Evolutionary conservation across 352 stramenopile genomes (phyloP).

Genomic region (Globisporangium canariense): DNA sequence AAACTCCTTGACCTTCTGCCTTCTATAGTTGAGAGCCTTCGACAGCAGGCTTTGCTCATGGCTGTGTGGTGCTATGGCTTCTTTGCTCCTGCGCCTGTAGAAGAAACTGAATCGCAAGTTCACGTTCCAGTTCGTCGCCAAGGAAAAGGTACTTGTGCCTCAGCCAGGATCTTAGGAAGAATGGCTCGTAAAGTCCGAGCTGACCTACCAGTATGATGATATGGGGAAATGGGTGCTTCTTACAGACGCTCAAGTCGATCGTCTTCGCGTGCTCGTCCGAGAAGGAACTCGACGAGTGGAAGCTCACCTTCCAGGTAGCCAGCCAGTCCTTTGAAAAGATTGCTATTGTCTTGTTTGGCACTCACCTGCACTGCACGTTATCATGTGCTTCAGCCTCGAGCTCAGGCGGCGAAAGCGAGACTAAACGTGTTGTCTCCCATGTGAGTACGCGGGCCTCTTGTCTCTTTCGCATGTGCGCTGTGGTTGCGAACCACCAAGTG

Average conservation of each 20-base stretch:
- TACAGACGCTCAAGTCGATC: constrained; percentile 41
- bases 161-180: not conserved
- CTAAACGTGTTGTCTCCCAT: not conserved
- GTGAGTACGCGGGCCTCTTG: not conserved
- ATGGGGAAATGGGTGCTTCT: not conserved
- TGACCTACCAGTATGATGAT: not conserved
- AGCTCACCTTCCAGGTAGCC: constrained; percentile 39
- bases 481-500: not conserved
- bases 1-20: not conserved
- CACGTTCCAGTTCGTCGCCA: constrained; percentile 53
- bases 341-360: not conserved
- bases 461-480: not conserved
- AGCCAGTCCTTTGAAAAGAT: not conserved
- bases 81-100: constrained; percentile 18
- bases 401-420: not conserved
- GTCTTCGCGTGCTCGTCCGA: constrained; percentile 62
- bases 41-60: not conserved
- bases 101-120: constrained; percentile 63
- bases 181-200: not conserved
- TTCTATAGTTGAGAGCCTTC: not conserved
- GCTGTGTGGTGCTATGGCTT: not conserved
- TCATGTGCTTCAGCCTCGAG: not conserved
- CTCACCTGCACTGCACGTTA: not conserved
- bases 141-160: constrained; percentile 34
- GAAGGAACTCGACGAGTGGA: constrained; percentile 60